Evolutionary conservation across 257 asterid species (phyloP), one percentile per base, ranked within the genome.

Genomic region (Gentiana straminea): DNA sequence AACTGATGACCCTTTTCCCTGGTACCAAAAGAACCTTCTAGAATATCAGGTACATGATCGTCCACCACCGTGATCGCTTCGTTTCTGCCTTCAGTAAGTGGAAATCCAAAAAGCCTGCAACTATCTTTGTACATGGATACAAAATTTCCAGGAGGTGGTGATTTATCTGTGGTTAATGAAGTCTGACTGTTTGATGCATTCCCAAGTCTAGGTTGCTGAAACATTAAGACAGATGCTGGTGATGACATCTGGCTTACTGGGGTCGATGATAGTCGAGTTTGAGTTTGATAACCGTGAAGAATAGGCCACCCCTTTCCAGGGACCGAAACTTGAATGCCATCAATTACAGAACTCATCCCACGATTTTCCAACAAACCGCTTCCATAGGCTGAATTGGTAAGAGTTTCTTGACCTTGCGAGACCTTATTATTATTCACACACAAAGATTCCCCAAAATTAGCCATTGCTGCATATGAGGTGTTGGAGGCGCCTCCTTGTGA

Each of bases 331-430:
- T 63, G 79, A 59, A 66, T 64, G 46, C 80, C 86, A 51, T 70
- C 73, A 2, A 62, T 41, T 32, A 69, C 47, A 58, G 65, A 59
- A 50, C 62, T 33, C 24, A 24, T 24, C 12, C 75, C 64, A 54
- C 54, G 57, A 49, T 67, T 69, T 51, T 70, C 84, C 54, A 57
- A 70, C 52, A 64, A 69, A 59, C 70, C 68, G 52, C 83, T 70
- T 64, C 84, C 78, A 59, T 67, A 64, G 13, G 81, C 60, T 57
- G 76, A 75, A 73, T 61, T 57, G 36, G 75, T n/a, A 60, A 58
- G 13, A 33, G 80, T 76, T 91, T 91, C 98, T 91, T 87, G 98
- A 87, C 96, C 95, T 87, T 91, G 98, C 95, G 84, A 87, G 96
- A 87, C 96, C 96, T 79, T 81, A 39, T 69, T 15, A 15, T 15